Evolutionary conservation across 306 rosid genomes (phyloP), one percentile per base, ranked within the genome.

Genomic region (Pterocarpus macrocarpus): DNA sequence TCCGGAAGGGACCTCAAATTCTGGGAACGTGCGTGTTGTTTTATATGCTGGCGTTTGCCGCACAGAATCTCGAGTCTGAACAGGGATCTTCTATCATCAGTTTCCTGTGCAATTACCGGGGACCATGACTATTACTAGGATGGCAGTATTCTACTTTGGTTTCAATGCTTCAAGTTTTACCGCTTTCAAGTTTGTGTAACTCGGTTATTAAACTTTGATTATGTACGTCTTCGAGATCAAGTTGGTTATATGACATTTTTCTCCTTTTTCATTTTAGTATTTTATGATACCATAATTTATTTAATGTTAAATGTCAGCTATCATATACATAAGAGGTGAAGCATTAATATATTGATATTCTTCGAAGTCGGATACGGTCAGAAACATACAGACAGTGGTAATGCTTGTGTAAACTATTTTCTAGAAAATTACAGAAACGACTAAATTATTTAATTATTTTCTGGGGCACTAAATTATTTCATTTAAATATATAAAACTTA

Each of bases 11-110:
- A 71, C 49, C 82, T 53, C 39, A 80, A 75, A 75, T 75, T 44
- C 58, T 81, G 67, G 69, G 84, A 71, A 71, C 82, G 55, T 57
- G 56, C 57, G 36, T 30, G 12, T 77, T 64, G 71, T 77, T 71
- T 80, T 64, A 22, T 68, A 12, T 5, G 73, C 10, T 76, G 41
- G 62, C 47, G 28, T 69, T 74, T 66, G 50, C 36, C 36, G 8
- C 30, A 47, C 44, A 62, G 55, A 43, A 75, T 81, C 75, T 61
- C 83, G 5, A 17, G 53, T 67, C 38, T 69, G 33, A 49, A 44
- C 39, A 55, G 7, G 32, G 9, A 47, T 70, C 57, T 43, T 35
- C 75, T 53, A 22, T 72, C 66, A 7, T 12, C 41, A 38, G 41
- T 32, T n/a, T 38, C 39, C 2, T 10, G 50, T 10, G 15, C 41